These are phyloP conservation scores for Neurospora tetrasperma DNA, from an alignment of 495 filamentous ascomycete genomes.

Conservation along the genomic window DNA sequence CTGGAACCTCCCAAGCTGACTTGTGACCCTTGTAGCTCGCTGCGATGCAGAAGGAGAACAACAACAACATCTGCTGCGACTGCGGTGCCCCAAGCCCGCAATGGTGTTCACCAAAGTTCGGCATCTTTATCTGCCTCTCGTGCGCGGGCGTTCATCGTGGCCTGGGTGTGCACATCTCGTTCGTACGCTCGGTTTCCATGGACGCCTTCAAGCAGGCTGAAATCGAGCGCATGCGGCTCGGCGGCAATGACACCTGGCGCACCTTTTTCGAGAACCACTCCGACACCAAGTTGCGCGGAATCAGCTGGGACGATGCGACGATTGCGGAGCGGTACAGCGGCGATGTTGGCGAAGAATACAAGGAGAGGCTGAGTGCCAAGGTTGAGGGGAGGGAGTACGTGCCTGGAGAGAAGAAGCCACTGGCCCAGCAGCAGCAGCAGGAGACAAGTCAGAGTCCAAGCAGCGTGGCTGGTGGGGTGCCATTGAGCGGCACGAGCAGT, in stretches of 20 bases:
- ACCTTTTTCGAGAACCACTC: slow-evolving; percentile 68
- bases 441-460: slow-evolving; percentile 15
- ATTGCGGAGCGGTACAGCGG: slow-evolving; percentile 81
- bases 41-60: slow-evolving; percentile 75
- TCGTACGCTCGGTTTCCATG: slow-evolving; percentile 94
- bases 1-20: not conserved
- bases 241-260: slow-evolving; percentile 80
- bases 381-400: slow-evolving; percentile 79
- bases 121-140: slow-evolving; percentile 91
- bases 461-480: slow-evolving; percentile 30
- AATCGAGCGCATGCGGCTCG: slow-evolving; percentile 75
- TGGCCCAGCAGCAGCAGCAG: not conserved
- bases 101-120: slow-evolving; percentile 70
- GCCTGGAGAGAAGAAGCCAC: slow-evolving; percentile 41
- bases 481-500: slow-evolving; percentile 48
- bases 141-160: slow-evolving; percentile 93
- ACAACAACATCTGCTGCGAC: slow-evolving; percentile 85
- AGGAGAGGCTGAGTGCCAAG: slow-evolving; percentile 77
- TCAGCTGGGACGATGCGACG: slow-evolving; percentile 63
- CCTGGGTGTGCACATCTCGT: slow-evolving; percentile 94
- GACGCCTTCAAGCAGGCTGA: slow-evolving; percentile 88
- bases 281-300: slow-evolving; percentile 47
- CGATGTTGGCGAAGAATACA: slow-evolving; percentile 87
- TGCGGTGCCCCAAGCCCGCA: slow-evolving; percentile 90
- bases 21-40: slow-evolving; percentile 48